Percentiles rank a stretch among this genome's conserved stretches.
Evolutionary conservation across 176 grass and related monocot genomes (phyloP).

Genomic region (Elymus sibiricus): DNA sequence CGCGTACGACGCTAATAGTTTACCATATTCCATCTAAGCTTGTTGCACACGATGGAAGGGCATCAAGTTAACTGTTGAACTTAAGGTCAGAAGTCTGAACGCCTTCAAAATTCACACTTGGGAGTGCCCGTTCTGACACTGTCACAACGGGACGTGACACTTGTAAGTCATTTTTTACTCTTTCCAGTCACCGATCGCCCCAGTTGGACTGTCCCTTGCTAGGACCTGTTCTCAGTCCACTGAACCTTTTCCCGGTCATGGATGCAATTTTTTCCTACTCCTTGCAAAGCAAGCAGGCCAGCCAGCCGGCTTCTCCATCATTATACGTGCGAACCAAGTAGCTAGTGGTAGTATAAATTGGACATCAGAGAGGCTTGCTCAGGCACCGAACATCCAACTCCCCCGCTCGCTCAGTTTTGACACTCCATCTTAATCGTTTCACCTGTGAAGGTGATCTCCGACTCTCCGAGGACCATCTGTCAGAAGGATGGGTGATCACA

Average conservation of each 20-base stretch:
- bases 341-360: not conserved
- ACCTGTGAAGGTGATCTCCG: not conserved
- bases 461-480: not conserved
- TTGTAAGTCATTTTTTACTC: not conserved
- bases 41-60: not conserved
- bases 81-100: not conserved
- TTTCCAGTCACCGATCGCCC: not conserved
- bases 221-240: not conserved
- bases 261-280: too few species aligned
- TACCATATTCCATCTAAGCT: not conserved
- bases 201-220: not conserved
- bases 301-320: not conserved
- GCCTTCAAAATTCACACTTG: not conserved
- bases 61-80: not conserved
- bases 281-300: not conserved
- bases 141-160: not conserved
- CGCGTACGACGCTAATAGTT: not conserved
- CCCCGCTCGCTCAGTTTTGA: not conserved
- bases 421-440: not conserved
- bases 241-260: not conserved
- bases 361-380: not conserved
- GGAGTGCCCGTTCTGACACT: not conserved
- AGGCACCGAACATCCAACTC: not conserved
- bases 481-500: conserved; percentile 3
- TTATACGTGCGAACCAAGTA: not conserved